Base-by-base conservation (phyloP, 2,329 filamentous ascomycete species). In the Claviceps capensis region DNA sequence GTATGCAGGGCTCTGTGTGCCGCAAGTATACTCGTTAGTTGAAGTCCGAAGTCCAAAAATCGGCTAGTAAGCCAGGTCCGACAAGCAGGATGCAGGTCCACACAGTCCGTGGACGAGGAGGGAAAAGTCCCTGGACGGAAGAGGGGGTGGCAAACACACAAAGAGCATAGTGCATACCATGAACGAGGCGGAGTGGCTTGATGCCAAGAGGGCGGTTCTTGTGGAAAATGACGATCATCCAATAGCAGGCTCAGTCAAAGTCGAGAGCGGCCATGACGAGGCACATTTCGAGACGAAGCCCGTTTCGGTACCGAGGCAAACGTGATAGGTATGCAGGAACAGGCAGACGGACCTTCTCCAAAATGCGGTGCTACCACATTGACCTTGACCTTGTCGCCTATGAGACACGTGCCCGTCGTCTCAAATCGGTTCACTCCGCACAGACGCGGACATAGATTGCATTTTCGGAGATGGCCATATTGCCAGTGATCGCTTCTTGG, bases 281-380 rank as follows among this genome's bases (percentile, higher is more conserved):
- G 6, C 19, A 45, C 23, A 44, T 13, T 14, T 17, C 26, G 16
- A 17, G 44, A 2, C 13, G 2, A 14, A 22, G n/a, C 22, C 26
- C 26, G 8, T 30, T 30, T 30, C 26, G 26, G 26, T 9, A 11
- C n/a, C n/a, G 47, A n/a, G 22, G 37, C 37, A 17, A 19, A 49
- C 47, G 17, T 11, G 22, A n/a, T 26, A 13, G 16, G 11, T 26
- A 13, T 14, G 19, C 34, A 37, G 46, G 17, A 11, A 22, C 17
- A 30, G 19, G 23, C 41, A 44, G 8, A 30, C 8, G 30, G 9
- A 77, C 75, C 80, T 72, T 91, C 86, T 44, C 86, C 87, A 64
- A 90, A 90, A 67, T 93, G 88, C 49, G 87, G 88, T 53, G 86
- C 87, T 57, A 94, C 88, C 7, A 86, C 86, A 63, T 88, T 89